These are phyloP conservation scores for Stachybotrys elegans DNA, from an alignment of 2,329 filamentous ascomycete species.

Conservation along the genomic window DNA sequence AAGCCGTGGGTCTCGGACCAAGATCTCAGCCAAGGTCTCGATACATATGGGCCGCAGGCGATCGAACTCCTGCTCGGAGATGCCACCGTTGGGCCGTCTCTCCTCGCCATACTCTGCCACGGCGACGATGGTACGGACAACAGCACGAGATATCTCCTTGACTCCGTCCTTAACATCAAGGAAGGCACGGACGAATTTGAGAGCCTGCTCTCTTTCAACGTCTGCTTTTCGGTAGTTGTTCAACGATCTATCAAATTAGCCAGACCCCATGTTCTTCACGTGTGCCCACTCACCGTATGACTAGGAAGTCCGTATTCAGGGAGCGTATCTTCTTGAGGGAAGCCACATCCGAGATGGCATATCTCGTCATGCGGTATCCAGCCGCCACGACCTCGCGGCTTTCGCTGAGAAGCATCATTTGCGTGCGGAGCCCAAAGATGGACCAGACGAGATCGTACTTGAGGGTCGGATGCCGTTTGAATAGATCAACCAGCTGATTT, in stretches of 20 bases:
- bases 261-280: neutral
- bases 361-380: slow-evolving; percentile 87
- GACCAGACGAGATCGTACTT: slow-evolving; percentile 98
- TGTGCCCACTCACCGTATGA: slow-evolving; percentile 54
- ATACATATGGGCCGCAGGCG: slow-evolving; percentile 85
- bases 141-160: slow-evolving; percentile 76
- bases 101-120: slow-evolving; percentile 88
- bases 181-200: slow-evolving; percentile 94
- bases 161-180: slow-evolving; percentile 92
- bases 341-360: slow-evolving; percentile 86
- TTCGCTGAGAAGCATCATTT: slow-evolving; percentile 92
- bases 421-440: slow-evolving; percentile 87
- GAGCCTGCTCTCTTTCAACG: slow-evolving; percentile 90
- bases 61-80: slow-evolving; percentile 69
- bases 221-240: slow-evolving; percentile 97
- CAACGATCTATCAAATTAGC: slow-evolving; percentile 53
- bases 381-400: slow-evolving; percentile 93
- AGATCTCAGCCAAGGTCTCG: slow-evolving; percentile 86
- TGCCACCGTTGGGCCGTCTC: slow-evolving; percentile 68
- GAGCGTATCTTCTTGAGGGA: slow-evolving; percentile 84
- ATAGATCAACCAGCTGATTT: slow-evolving; percentile 92
- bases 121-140: slow-evolving; percentile 85
- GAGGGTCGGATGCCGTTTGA: slow-evolving; percentile 84
- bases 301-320: slow-evolving; percentile 87
- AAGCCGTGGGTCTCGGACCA: slow-evolving; percentile 78